Conservation (phyloP, 2,329 filamentous ascomycete genomes). For the Pseudocercospora fuligena region DNA sequence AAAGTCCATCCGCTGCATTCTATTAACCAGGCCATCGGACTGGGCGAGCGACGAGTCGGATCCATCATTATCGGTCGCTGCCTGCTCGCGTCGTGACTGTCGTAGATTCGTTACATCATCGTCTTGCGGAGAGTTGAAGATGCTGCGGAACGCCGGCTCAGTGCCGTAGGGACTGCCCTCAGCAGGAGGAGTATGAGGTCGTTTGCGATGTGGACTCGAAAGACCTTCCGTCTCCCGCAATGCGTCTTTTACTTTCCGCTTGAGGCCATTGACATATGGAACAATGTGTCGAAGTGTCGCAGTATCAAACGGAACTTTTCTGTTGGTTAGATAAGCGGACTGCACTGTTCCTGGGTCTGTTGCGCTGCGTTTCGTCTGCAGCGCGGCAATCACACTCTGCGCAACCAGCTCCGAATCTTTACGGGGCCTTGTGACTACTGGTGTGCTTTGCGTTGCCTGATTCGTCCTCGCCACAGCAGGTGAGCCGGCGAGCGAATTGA, state of each 20-base stretch:
- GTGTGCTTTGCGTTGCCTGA: slow-evolving; percentile 24
- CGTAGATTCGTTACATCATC: slow-evolving; percentile 29
- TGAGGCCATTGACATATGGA: slow-evolving; percentile 55
- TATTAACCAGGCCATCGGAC: slow-evolving; percentile 22
- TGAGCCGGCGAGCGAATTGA: neutral
- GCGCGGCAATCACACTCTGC: slow-evolving; percentile 65
- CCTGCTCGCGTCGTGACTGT: slow-evolving; percentile 31
- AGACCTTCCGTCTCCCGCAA: slow-evolving; percentile 54
- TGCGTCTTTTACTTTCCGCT: slow-evolving; percentile 54
- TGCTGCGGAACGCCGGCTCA: slow-evolving; percentile 43
- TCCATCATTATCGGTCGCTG: slow-evolving; percentile 37
- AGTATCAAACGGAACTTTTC: slow-evolving; percentile 70
- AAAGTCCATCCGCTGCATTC: slow-evolving; percentile 28
- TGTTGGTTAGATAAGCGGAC: slow-evolving; percentile 36
- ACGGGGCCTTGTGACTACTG: slow-evolving; percentile 50
- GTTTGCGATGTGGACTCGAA: slow-evolving; percentile 45
- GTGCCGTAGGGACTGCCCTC: slow-evolving; percentile 22
- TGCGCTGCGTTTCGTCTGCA: slow-evolving; percentile 49
- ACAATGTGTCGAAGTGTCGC: slow-evolving; percentile 67
- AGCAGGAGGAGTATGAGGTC: neutral
- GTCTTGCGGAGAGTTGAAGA: slow-evolving; percentile 38
- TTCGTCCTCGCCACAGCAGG: neutral
- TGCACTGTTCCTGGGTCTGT: slow-evolving; percentile 36
- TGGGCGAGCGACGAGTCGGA: slow-evolving; percentile 24
- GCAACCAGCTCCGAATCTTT: slow-evolving; percentile 64